Percentiles rank a stretch among this genome's conserved stretches.
Evolutionary conservation across 2,329 filamentous ascomycete species (phyloP).

Genomic region (Hymenoscyphus fructigenus): DNA sequence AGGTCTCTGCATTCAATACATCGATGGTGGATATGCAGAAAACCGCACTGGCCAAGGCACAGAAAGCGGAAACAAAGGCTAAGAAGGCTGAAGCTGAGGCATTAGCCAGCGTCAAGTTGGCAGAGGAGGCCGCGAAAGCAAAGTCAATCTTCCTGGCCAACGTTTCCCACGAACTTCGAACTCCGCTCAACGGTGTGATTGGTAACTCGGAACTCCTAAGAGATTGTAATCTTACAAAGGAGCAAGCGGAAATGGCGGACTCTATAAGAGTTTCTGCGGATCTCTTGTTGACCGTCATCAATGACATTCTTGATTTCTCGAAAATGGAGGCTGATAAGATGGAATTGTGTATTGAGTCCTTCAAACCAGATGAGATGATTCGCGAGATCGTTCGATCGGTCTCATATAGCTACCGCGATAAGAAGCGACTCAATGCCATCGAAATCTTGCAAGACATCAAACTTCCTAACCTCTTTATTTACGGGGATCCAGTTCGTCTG

Average conservation of each 20-base stretch:
- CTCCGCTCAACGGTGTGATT: conserved; percentile 83
- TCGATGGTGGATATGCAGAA: conserved; percentile 79
- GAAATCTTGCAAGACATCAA: conserved; percentile 69
- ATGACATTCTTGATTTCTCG: conserved; percentile 93
- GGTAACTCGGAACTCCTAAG: conserved; percentile 82
- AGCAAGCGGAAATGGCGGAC: conserved; percentile 83
- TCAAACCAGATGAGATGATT: conserved; percentile 66
- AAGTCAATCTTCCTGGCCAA: conserved; percentile 80
- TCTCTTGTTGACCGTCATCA: conserved; percentile 86
- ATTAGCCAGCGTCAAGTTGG: conserved; percentile 75
- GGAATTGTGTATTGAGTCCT: conserved; percentile 72
- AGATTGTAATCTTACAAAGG: conserved; percentile 70
- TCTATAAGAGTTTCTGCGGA: conserved; percentile 86
- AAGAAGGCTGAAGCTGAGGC: conserved; percentile 75
- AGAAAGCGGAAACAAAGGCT: conserved; percentile 72
- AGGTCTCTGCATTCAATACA: conserved; percentile 74
- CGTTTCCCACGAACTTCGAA: conserved; percentile 78
- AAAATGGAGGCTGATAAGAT: conserved; percentile 89
- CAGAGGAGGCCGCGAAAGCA: conserved; percentile 79
- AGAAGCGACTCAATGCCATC: conserved; percentile 61
- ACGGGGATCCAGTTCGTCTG: conserved; percentile 65
- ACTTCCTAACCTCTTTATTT: conserved; percentile 64
- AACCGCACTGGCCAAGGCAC: conserved; percentile 68
- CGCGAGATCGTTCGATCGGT: conserved; percentile 65
- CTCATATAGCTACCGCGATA: conserved; percentile 64